phyloP scores from a whole-genome alignment of 2,329 filamentous ascomycete genomes.

The Coniosporium tulheliwenetii region DNA sequence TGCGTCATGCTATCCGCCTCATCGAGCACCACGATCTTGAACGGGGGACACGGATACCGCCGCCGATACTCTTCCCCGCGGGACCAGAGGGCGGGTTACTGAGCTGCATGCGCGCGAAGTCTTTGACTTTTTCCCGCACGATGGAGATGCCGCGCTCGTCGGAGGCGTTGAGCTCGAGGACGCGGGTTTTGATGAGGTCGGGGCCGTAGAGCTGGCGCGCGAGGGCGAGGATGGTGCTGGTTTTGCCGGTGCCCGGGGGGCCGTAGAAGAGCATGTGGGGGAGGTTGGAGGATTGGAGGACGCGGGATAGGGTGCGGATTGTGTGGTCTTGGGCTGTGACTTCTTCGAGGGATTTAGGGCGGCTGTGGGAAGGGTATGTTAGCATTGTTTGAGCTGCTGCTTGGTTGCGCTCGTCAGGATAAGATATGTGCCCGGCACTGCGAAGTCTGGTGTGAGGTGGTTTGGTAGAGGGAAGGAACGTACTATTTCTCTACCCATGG shows the following conservation, averaged over 20 bases:
- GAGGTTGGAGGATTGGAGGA: slow-evolving; percentile 89
- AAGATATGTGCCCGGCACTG: too few relatives aligned
- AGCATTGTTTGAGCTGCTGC: slow-evolving; percentile 1
- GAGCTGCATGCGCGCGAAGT: slow-evolving; percentile 91
- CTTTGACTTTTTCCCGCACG: slow-evolving; percentile 93
- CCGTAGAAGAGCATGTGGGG: slow-evolving; percentile 99
- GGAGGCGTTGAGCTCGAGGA: slow-evolving; percentile 98
- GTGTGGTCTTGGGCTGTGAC: slow-evolving; percentile 97
- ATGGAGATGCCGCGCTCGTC: slow-evolving; percentile 97
- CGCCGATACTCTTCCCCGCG: slow-evolving; percentile 43
- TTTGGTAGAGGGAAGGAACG: slow-evolving; percentile 2
- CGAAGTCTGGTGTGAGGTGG: too few relatives aligned
- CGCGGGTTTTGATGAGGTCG: slow-evolving; percentile 78
- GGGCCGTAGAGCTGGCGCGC: slow-evolving; percentile 96
- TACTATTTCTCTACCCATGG: slow-evolving; percentile 99
- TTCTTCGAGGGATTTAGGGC: slow-evolving; percentile 84
- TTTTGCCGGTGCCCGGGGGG: slow-evolving; percentile 94
- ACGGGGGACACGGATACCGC: slow-evolving; percentile 84
- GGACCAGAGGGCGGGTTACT: slow-evolving; percentile 56
- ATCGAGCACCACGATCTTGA: slow-evolving; percentile 97
- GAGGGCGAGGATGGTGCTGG: slow-evolving; percentile 89
- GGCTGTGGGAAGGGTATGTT: slow-evolving; percentile 36
- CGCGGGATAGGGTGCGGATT: slow-evolving; percentile 79
- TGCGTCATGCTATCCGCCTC: slow-evolving; percentile 99
- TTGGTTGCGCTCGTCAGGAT: too few relatives aligned